These are phyloP conservation scores for Diatrype stigma DNA, from an alignment of 2,329 filamentous ascomycete species.

Conservation along the genomic window DNA sequence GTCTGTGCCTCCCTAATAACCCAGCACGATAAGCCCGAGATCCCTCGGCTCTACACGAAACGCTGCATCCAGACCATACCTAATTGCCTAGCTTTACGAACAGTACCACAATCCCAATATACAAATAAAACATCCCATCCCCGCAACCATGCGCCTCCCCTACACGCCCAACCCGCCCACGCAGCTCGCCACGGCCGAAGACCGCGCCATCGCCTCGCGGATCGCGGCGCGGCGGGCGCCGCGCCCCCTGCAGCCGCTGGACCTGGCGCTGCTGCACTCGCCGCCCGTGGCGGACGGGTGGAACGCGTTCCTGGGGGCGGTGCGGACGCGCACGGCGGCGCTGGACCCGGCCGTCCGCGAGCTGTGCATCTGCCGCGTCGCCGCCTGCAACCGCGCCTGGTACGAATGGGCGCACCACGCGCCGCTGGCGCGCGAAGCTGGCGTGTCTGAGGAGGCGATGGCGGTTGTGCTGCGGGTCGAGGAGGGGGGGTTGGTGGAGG, in stretches of 20 bases:
- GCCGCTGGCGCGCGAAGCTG: constrained; percentile 58
- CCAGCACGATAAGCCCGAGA: too few species aligned
- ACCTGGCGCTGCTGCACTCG: constrained; percentile 71
- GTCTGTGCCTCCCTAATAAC: too few species aligned
- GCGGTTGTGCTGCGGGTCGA: constrained; percentile 35
- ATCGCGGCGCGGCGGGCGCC: constrained; percentile 63
- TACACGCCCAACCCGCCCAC: constrained; percentile 49
- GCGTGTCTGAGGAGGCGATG: constrained; percentile 50
- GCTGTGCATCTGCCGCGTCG: constrained; percentile 76
- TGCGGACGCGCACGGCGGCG: constrained; percentile 48
- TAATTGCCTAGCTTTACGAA: neutral
- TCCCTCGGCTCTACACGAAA: too few species aligned
- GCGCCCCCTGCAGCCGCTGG: constrained; percentile 68
- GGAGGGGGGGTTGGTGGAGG: constrained; percentile 6
- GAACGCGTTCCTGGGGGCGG: constrained; percentile 64
- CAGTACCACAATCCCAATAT: neutral
- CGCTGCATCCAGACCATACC: too few species aligned
- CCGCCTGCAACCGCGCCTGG: constrained; percentile 74
- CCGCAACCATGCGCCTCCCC: constrained; percentile 63
- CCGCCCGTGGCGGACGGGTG: constrained; percentile 72
- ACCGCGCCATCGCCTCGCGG: constrained; percentile 53
- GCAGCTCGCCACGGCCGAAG: constrained; percentile 45
- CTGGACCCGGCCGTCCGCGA: constrained; percentile 60
- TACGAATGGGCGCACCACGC: constrained; percentile 83
- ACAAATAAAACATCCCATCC: neutral